Evolutionary conservation across 1,284 basidiomycete genomes (phyloP).

Genomic region (Cryptococcus maquisensis): DNA sequence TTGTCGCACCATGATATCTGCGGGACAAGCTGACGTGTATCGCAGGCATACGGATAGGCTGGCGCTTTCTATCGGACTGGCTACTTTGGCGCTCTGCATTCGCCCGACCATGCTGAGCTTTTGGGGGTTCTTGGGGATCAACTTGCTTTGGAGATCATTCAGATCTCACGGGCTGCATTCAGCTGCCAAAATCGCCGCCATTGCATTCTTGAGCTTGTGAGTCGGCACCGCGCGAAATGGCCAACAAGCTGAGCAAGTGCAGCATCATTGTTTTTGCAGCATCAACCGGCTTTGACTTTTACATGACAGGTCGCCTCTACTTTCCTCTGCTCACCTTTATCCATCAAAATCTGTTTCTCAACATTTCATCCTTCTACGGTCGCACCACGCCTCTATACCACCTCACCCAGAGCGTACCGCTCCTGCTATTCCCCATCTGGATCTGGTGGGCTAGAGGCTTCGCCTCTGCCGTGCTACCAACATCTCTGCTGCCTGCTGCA

Average conservation of each 20-base stretch:
- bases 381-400: constrained; percentile 82
- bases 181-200: constrained; percentile 1
- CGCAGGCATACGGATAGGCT: constrained; percentile 28
- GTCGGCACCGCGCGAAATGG: not conserved
- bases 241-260: not conserved
- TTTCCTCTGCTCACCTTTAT: constrained; percentile 61
- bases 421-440: constrained; percentile 67
- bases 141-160: constrained; percentile 8
- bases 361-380: constrained; percentile 96
- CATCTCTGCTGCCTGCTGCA: constrained; percentile 42
- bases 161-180: not conserved
- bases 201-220: constrained; percentile 16
- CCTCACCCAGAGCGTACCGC: constrained; percentile 75
- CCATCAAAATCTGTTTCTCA: constrained; percentile 71
- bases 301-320: constrained; percentile 36
- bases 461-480: constrained; percentile 21
- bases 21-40: not conserved
- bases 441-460: constrained; percentile 66
- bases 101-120: constrained; percentile 82
- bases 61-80: constrained; percentile 54
- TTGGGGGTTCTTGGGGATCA: constrained; percentile 66
- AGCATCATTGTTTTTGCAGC: constrained; percentile 26
- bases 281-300: constrained; percentile 41
- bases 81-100: constrained; percentile 71
- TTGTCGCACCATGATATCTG: not conserved